Base-by-base conservation (phyloP, 306 rosid genomes). In the Nissolia schottii region DNA sequence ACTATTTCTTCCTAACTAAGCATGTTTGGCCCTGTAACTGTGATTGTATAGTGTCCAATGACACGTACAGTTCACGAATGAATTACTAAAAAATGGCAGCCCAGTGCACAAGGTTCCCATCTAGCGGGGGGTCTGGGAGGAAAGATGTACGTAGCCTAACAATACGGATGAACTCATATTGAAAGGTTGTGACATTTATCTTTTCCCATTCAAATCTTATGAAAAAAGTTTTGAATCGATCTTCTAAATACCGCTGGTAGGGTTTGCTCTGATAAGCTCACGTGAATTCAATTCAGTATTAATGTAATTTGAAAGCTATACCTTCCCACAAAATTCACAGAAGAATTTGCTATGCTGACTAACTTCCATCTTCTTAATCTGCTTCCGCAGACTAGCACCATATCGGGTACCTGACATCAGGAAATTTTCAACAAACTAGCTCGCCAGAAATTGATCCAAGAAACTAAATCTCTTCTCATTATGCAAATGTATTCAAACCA, bases 261-360 rank as follows among this genome's bases (percentile, higher is more conserved):
- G 22, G 2, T 19, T 49, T 38, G 7, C 4, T 50, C 20, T 50
- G 31, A 77, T 56, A 3, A 22, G n/a, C n/a, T n/a, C n/a, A n/a
- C n/a, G n/a, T 14, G 6, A 20, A 14, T 45, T n/a, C 59, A 66
- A 31, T 12, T 73, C 34, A 40, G 43, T 16, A 38, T n/a, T 19
- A 20, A 50, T 7, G 31, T 12, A 11, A 20, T 54, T 22, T 12
- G 34, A 51, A 80, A 15, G 67, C 15, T 11, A 9, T 73, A 87
- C 96, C 94, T 90, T 90, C 64, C 96, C 96, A n/a, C 94, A 90
- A 32, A 90, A 90, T 48, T 90, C 96, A 18, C 92, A 90, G 80
- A 90, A 90, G 31, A 65, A 90, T 54, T 85, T 88, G 85, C 90
- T 90, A 43, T 90, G 94, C 72, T 90, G 94, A 75, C 96, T 90